Base-by-base conservation (phyloP, 2,329 filamentous ascomycete genomes). In the Xylaria arbuscula region DNA sequence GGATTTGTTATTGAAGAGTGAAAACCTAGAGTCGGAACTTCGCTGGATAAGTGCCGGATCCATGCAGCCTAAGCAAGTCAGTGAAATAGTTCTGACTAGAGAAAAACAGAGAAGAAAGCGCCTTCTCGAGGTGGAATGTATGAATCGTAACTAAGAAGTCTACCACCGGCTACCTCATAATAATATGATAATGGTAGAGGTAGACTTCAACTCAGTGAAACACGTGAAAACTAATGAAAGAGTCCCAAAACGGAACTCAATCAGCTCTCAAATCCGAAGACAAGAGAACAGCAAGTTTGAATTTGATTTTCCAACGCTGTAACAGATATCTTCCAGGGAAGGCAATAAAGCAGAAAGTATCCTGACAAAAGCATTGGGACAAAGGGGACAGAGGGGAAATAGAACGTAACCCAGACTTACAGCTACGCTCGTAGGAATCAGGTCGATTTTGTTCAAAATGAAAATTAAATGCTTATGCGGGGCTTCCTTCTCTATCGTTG, bases 121-220 rank as follows among this genome's bases (percentile, higher is more conserved):
- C 1, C 9, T 8, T 17, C 13, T 36, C 62, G 47, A 65, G 72
- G 82, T 86, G 84, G 63, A 70, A 89, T 94, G 91, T 99, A 88
- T 95, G 94, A 92, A 91, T 92, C 93, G 92, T 93, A 92, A 98
- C 96, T 99, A 99, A 97, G 96, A 98, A 92, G 86, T 88, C 88
- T 88, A 89, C 92, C 90, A 94, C 83, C 83, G 82, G 83, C 83
- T 81, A 83, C 86, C 86, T 82, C 28, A 28, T 28, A 28, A 28
- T 28, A 5, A 3, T 28, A 28, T 28, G 75, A 78, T 80, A 79
- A 80, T 77, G 84, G 87, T 83, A 86, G 88, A 88, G 89, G 88
- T 88, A 89, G 89, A 85, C 85, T 92, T 98, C 96, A 98, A 98
- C 96, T 98, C 95, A 93, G 92, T 90, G 90, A 92, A 91, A 91